phyloP scores from a whole-genome alignment of 2,329 filamentous ascomycete genomes.

The Capronia epimyces region DNA sequence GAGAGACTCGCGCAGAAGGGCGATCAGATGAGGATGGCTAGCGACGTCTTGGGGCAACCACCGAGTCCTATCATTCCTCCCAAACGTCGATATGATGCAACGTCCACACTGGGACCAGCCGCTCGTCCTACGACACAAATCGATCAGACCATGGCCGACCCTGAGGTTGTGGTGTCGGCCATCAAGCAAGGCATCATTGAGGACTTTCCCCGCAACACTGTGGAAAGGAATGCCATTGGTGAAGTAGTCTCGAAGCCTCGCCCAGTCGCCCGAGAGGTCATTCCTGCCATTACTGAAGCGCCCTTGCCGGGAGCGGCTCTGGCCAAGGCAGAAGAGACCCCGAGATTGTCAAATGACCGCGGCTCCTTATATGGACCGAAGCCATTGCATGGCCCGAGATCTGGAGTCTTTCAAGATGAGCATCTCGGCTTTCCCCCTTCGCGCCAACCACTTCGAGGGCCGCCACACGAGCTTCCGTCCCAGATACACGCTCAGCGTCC shows the following conservation, averaged over 20 bases:
- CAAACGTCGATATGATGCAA: slow-evolving; percentile 46
- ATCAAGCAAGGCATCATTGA: slow-evolving; percentile 31
- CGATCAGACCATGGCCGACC: slow-evolving; percentile 33
- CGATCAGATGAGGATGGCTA: slow-evolving; percentile 42
- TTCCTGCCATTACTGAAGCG: slow-evolving; percentile 11
- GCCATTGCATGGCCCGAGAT: slow-evolving; percentile 38
- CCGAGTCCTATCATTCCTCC: slow-evolving; percentile 40
- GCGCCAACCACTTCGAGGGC: slow-evolving; percentile 34
- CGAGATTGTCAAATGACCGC: slow-evolving; percentile 31
- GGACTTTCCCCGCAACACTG: slow-evolving; percentile 23
- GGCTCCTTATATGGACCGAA: slow-evolving; percentile 32
- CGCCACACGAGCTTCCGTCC: slow-evolving; percentile 32
- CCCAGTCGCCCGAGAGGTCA: slow-evolving; percentile 7
- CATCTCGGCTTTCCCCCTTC: slow-evolving; percentile 29
- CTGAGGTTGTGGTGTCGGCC: slow-evolving; percentile 36
- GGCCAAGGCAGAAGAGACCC: slow-evolving; percentile 33
- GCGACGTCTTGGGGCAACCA: slow-evolving; percentile 41
- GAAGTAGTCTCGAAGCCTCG: slow-evolving; percentile 22
- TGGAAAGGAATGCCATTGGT: slow-evolving; percentile 19
- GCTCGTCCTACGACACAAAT: slow-evolving; percentile 32
- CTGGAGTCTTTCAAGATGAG: slow-evolving; percentile 44
- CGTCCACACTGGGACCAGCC: slow-evolving; percentile 36
- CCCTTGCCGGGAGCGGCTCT: slow-evolving; percentile 8
- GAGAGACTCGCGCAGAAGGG: slow-evolving; percentile 41
- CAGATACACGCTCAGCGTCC: slow-evolving; percentile 23